Evolutionary conservation across 768 basidiomycete species (phyloP).

Genomic region (Hericium alpestre): DNA sequence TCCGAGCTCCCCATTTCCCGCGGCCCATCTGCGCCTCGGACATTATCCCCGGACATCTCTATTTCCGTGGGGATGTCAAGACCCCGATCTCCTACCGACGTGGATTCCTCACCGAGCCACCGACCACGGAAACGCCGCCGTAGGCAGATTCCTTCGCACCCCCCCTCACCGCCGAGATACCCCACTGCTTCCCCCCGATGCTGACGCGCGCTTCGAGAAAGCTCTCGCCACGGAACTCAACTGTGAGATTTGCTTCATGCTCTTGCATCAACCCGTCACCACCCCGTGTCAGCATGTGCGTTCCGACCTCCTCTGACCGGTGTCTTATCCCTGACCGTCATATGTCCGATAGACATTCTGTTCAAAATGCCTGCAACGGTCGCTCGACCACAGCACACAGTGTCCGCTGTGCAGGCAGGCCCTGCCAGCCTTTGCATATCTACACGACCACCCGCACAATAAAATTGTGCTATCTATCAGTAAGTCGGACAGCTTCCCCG

Average conservation of each 20-base stretch:
- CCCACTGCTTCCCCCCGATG: conserved; percentile 16
- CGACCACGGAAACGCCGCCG: conserved; percentile 20
- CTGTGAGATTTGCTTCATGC: conserved; percentile 84
- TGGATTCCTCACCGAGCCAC: conserved; percentile 13
- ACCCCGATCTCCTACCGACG: conserved; percentile 5
- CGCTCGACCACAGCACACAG: conserved; percentile 70
- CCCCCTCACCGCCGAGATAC: conserved; percentile 11
- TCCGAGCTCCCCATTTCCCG: not conserved
- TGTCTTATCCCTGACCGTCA: not conserved
- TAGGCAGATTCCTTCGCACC: conserved; percentile 18
- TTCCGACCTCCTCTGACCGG: conserved; percentile 12
- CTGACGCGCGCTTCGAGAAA: conserved; percentile 40
- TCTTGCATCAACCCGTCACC: conserved; percentile 80
- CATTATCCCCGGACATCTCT: not conserved
- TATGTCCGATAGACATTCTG: conserved; percentile 71
- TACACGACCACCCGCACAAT: conserved; percentile 74
- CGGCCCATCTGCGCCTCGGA: not conserved
- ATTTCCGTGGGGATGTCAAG: not conserved
- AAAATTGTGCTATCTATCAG: conserved; percentile 60
- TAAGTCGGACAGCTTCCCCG: conserved; percentile 19
- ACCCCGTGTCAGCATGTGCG: conserved; percentile 91
- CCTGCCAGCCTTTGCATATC: conserved; percentile 66
- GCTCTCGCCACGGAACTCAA: conserved; percentile 59
- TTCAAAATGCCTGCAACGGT: conserved; percentile 76
- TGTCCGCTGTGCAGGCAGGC: conserved; percentile 84